Conservation (phyloP, 2,329 filamentous ascomycete species). For the Gaeumannomyces tritici region DNA sequence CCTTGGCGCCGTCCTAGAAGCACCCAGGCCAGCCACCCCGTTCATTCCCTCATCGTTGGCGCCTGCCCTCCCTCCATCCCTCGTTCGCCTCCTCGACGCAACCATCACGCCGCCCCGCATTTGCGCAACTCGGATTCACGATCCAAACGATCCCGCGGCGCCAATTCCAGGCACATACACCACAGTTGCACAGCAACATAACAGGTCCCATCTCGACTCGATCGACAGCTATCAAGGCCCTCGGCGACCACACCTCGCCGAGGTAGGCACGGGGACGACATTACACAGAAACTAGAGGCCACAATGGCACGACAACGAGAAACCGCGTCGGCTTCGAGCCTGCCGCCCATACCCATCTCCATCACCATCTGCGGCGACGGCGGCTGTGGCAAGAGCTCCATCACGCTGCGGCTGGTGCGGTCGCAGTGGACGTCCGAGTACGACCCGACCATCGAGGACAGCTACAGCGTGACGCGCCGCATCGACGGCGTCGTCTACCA, state of each 20-base stretch:
- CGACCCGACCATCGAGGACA: slow-evolving; percentile 75
- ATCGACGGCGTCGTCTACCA: slow-evolving; percentile 76
- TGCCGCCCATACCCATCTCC: slow-evolving; percentile 46
- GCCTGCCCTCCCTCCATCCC: not conserved
- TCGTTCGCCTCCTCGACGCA: not conserved
- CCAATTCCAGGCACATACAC: not conserved
- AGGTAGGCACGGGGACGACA: not conserved
- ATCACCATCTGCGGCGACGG: slow-evolving; percentile 84
- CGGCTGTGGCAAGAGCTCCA: slow-evolving; percentile 76
- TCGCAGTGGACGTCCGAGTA: slow-evolving; percentile 80
- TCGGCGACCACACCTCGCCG: not conserved
- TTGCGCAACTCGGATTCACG: not conserved
- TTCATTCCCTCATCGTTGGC: not conserved
- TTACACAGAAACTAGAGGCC: not conserved
- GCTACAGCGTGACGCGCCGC: slow-evolving; percentile 70
- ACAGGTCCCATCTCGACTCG: not conserved
- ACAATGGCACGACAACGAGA: slow-evolving; percentile 1
- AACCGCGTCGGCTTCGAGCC: slow-evolving; percentile 11
- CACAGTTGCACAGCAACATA: too few relatives aligned
- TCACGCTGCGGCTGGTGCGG: slow-evolving; percentile 72
- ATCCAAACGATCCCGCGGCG: not conserved
- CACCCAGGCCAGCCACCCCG: not conserved
- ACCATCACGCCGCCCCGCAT: not conserved
- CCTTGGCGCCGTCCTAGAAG: not conserved
- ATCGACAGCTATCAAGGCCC: too few relatives aligned